Base-by-base conservation (phyloP, 23 red algal genomes). In the Pyropia haitanensis region DNA sequence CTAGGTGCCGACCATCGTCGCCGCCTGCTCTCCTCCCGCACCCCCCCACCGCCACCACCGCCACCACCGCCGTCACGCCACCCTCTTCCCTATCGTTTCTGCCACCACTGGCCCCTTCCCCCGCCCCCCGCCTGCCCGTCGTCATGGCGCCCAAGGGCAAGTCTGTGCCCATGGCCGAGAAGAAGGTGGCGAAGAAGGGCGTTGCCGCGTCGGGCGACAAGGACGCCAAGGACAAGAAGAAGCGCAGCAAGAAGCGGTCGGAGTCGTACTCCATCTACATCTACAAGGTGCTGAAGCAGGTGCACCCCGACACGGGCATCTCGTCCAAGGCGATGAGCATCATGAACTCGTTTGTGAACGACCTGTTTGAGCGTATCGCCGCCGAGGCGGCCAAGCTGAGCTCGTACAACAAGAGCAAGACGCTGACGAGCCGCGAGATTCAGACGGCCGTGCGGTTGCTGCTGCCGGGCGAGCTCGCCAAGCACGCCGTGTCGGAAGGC, bases 241-340 rank as follows among this genome's bases (percentile, higher is more conserved):
- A 70, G 65, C 59, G 66, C 30, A 91, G 78, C 74, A 89, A 89
- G 80, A 98, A 90, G 86, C 74, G 94, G 24, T 77, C 70, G 48
- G 94, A 98, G 53, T 88, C 94, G 12, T 98, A 98, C 71, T 82
- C 77, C 55, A 91, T 98, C 63, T 98, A 98, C 77, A 98, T 98
- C 63, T 98, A 98, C 68, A 98, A 98, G 73, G 94, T 98, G 51
- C 53, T 98, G 56, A 98, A 98, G 85, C 94, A 98, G 65, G 94
- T 98, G 21, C 94, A 98, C 78, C 94, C 94, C 7, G 94, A 98
- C 34, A 98, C 86, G 18, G 94, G 94, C 61, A 98, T 98, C 65
- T 90, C 84, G 28, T 98, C 94, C 17, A 98, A 98, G 63, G 94
- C 94, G 0, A 98, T 98, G 94, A 75, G 71, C 75, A 98, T 98